Evolutionary conservation across 495 filamentous ascomycete species (phyloP).

Genomic region (Penicillium roqueforti): DNA sequence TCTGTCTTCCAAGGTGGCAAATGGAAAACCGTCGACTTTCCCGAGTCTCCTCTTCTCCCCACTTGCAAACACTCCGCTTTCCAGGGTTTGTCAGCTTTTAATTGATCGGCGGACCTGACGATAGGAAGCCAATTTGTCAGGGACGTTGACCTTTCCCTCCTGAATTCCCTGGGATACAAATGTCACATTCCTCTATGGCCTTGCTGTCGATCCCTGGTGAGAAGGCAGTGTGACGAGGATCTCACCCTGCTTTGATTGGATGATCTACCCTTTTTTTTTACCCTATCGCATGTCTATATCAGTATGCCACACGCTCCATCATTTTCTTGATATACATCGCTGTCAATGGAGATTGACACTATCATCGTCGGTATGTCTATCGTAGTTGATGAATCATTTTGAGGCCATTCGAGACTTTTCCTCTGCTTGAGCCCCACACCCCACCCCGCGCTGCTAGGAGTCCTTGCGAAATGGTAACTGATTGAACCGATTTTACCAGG

Average conservation of each 20-base stretch:
- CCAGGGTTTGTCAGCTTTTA: conserved; percentile 26
- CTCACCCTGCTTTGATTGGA: neutral
- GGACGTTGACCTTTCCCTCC: neutral
- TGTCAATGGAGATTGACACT: conserved; percentile 45
- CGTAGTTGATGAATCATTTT: neutral
- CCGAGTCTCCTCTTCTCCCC: conserved; percentile 10
- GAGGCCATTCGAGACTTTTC: neutral
- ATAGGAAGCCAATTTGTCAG: conserved; percentile 5
- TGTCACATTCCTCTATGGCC: conserved; percentile 24
- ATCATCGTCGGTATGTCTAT: conserved; percentile 45
- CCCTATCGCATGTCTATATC: conserved; percentile 21
- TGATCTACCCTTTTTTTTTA: neutral
- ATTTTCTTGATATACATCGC: conserved; percentile 26
- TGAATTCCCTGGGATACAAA: neutral
- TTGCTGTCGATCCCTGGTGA: conserved; percentile 12
- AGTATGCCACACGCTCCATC: conserved; percentile 37
- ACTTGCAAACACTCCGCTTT: neutral
- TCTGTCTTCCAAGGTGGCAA: neutral
- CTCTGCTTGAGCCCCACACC: conserved; percentile 12
- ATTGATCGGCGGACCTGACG: conserved; percentile 15
- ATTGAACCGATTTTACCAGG: conserved; percentile 30
- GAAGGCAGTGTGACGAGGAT: conserved; percentile 20
- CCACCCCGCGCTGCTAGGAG: conserved; percentile 2
- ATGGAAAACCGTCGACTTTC: conserved; percentile 2
- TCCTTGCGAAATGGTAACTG: neutral